phyloP scores from a whole-genome alignment of 2,329 filamentous ascomycete genomes.

The Penicillium occitanis region DNA sequence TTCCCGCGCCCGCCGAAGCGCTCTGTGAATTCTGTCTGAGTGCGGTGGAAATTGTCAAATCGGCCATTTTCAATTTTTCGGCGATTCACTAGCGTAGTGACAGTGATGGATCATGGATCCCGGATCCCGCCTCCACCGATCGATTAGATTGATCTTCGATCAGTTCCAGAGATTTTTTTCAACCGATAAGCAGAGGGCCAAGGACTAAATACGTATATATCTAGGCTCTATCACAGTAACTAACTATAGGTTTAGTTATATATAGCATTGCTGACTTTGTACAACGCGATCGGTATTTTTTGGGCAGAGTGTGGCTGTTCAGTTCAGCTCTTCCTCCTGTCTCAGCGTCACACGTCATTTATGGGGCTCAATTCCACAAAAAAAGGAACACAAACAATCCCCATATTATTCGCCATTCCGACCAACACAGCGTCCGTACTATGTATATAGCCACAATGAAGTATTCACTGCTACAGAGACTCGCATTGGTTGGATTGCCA shows the following conservation, averaged over 20 bases:
- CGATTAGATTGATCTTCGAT: not conserved
- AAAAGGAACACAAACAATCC: not conserved
- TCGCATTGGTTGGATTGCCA: too few relatives aligned
- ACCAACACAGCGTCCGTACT: not conserved
- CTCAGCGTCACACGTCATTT: not conserved
- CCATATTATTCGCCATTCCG: conserved; percentile 4
- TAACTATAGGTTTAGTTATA: not conserved
- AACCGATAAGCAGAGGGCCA: not conserved
- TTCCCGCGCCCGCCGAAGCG: too few relatives aligned
- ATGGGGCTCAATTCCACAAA: not conserved
- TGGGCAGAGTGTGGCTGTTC: conserved; percentile 4
- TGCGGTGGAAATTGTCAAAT: too few relatives aligned
- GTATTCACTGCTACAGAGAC: not conserved
- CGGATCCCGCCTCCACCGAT: not conserved
- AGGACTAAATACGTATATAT: not conserved
- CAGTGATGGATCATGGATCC: not conserved
- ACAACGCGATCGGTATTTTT: not conserved
- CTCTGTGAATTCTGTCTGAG: too few relatives aligned
- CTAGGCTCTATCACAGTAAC: not conserved
- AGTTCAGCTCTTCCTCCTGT: not conserved
- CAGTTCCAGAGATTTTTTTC: not conserved
- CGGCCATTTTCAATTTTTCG: not conserved
- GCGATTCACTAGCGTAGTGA: not conserved
- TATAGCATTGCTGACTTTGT: not conserved
- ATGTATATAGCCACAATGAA: not conserved